Evolutionary conservation across 768 basidiomycete genomes (phyloP).

Genomic region (Coprinellus micaceus): DNA sequence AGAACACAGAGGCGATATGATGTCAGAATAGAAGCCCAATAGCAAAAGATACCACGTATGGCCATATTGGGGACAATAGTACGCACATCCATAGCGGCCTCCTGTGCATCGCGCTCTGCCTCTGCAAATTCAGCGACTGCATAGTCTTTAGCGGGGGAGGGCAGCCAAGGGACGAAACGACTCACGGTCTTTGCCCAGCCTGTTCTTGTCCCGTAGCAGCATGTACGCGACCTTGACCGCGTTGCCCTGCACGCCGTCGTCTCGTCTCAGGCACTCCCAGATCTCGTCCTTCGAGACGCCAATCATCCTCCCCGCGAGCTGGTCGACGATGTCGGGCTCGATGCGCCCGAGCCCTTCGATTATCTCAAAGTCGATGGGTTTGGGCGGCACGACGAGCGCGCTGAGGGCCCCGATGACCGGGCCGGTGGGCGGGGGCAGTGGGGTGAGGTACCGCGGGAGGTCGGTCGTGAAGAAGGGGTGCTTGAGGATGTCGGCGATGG

Average conservation of each 20-base stretch:
- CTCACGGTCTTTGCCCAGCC: constrained; percentile 83
- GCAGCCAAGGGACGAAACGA: constrained; percentile 11
- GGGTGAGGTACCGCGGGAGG: constrained; percentile 81
- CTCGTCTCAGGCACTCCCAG: constrained; percentile 77
- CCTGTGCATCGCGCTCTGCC: constrained; percentile 78
- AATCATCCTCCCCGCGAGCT: constrained; percentile 66
- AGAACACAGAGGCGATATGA: constrained; percentile 2
- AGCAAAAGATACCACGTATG: constrained; percentile 1
- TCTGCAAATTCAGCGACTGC: constrained; percentile 76
- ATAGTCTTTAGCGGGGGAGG: constrained; percentile 3
- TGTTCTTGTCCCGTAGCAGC: constrained; percentile 83
- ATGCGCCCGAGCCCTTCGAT: constrained; percentile 92
- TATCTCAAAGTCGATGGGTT: constrained; percentile 72
- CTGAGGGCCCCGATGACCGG: constrained; percentile 74
- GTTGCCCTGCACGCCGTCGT: constrained; percentile 85
- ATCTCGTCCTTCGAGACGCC: constrained; percentile 78
- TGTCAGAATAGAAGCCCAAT: background rate
- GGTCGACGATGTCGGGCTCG: constrained; percentile 87
- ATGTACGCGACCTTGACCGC: constrained; percentile 96
- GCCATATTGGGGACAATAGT: too few relatives aligned
- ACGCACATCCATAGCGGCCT: constrained; percentile 78
- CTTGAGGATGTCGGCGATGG: constrained; percentile 84
- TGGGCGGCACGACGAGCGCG: constrained; percentile 65
- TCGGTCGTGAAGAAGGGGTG: constrained; percentile 89
- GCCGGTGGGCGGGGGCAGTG: constrained; percentile 73